Base-by-base conservation (phyloP, 2,329 filamentous ascomycete species). In the Nemania sp. region DNA sequence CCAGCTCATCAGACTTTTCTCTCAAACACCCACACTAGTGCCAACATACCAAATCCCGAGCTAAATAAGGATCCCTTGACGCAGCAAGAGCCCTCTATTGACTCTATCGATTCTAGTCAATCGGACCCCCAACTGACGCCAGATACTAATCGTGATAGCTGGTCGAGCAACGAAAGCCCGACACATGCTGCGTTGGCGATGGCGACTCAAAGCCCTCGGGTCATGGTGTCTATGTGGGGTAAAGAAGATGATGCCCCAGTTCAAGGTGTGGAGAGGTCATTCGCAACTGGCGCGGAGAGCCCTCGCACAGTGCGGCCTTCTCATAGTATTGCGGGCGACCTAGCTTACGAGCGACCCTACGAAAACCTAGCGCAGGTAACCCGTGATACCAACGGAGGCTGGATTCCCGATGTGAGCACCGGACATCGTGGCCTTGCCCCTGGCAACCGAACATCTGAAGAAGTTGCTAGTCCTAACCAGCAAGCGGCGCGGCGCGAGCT, bases 191-290 rank as follows among this genome's bases (percentile, higher is more conserved):
- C 79, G 8, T 73, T 80, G 57, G 73, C 78, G 61, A 86, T 86
- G 82, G 76, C 80, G 35, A 76, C 79, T 22, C 83, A 82, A 67
- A 88, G 87, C 73, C 87, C 87, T 6, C 82, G 82, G 29, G 85
- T 89, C 22, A 87, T 83, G 5, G 85, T 89, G 55, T 89, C 87
- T 1, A 79, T 86, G 69, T 89, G 85, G 84, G 85, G 83, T 53
- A 82, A 80, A 68, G 85, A 81, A 58, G 73, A 76, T 63, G 68
- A 75, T 52, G 67, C 73, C 24, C 77, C 78, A 0, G 73, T 81
- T 13, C 81, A 81, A 57, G 77, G 80, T 6, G 70, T 82, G 41
- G 83, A 84, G 67, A 80, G 80, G 15, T 74, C 77, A 6, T 80
- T 85, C 43, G 72, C 70, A 5, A 70, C 70, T 3, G 73, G 75